A percentile compares a stretch with the other conserved stretches of the same genome.
phyloP scores from a whole-genome alignment of 768 basidiomycete species.

The Tulasnella sp. region DNA sequence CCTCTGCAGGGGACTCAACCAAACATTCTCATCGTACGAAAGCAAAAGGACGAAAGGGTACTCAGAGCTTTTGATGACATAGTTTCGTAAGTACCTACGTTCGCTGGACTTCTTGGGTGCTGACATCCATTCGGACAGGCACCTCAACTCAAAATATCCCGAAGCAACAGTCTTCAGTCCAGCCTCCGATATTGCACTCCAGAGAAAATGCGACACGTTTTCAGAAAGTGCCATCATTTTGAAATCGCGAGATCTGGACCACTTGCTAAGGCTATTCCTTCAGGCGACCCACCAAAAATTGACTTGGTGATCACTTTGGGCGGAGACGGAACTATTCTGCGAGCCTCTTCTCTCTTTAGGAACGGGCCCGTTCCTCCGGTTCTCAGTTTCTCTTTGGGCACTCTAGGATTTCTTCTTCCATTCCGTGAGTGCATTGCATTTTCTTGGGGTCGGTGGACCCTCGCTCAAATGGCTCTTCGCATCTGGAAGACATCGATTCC shows the following conservation, averaged over 20 bases:
- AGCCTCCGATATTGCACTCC: background rate
- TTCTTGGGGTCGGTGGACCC: background rate
- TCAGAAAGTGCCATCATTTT: background rate
- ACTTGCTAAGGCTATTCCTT: background rate
- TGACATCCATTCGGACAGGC: slow-evolving; percentile 29
- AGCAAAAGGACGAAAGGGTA: slow-evolving; percentile 36
- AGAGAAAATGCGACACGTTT: background rate
- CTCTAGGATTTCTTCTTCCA: slow-evolving; percentile 86
- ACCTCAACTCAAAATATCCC: slow-evolving; percentile 29
- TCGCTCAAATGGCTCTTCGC: background rate
- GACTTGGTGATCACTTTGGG: slow-evolving; percentile 88
- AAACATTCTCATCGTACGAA: slow-evolving; percentile 38
- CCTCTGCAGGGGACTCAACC: background rate
- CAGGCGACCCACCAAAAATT: slow-evolving; percentile 52
- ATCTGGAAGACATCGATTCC: slow-evolving; percentile 74
- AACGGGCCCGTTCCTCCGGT: slow-evolving; percentile 90
- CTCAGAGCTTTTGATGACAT: slow-evolving; percentile 18
- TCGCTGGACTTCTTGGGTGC: background rate
- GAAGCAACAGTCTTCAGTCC: slow-evolving; percentile 30
- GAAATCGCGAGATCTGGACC: background rate
- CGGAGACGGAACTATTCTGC: slow-evolving; percentile 92
- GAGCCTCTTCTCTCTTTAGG: slow-evolving; percentile 87
- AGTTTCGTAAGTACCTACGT: background rate
- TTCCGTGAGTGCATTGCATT: slow-evolving; percentile 64
- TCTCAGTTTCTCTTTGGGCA: slow-evolving; percentile 88